These are phyloP conservation scores for Clathrospora elynae DNA, from an alignment of 2,329 filamentous ascomycete species.

Conservation along the genomic window DNA sequence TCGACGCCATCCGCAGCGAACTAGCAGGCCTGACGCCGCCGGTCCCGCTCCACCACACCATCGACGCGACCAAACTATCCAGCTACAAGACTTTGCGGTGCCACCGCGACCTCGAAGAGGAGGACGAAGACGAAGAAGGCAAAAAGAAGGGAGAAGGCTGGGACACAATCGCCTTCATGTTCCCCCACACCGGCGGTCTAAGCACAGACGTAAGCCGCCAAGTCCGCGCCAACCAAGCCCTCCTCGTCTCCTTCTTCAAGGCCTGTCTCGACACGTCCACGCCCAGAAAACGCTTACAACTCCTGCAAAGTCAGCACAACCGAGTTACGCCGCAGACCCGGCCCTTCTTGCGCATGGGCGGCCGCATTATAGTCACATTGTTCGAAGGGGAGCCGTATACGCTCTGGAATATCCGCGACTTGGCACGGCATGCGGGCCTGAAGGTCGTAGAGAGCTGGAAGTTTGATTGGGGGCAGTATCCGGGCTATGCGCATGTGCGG, in stretches of 20 bases:
- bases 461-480: slow-evolving; percentile 71
- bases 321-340: slow-evolving; percentile 5
- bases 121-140: slow-evolving; percentile 33
- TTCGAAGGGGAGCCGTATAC: slow-evolving; percentile 96
- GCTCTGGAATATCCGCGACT: slow-evolving; percentile 89
- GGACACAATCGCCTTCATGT: slow-evolving; percentile 91
- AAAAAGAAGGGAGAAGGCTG: slow-evolving; percentile 53
- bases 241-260: slow-evolving; percentile 41
- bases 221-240: slow-evolving; percentile 74
- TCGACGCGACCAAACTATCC: slow-evolving; percentile 67
- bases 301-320: slow-evolving; percentile 19
- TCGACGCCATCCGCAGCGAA: slow-evolving; percentile 45
- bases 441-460: slow-evolving; percentile 71
- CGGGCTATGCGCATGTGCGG: slow-evolving; percentile 73
- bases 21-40: slow-evolving; percentile 40
- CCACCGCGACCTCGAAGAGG: slow-evolving; percentile 24
- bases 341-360: slow-evolving; percentile 57
- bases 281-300: slow-evolving; percentile 18
- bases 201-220: slow-evolving; percentile 93
- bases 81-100: slow-evolving; percentile 37
- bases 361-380: slow-evolving; percentile 76
- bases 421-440: slow-evolving; percentile 77
- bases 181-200: slow-evolving; percentile 92
- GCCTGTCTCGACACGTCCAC: slow-evolving; percentile 29
- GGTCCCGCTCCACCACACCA: slow-evolving; percentile 54